These are phyloP conservation scores for Lentithecium fluviatile DNA, from an alignment of 495 filamentous ascomycete species.

Conservation along the genomic window DNA sequence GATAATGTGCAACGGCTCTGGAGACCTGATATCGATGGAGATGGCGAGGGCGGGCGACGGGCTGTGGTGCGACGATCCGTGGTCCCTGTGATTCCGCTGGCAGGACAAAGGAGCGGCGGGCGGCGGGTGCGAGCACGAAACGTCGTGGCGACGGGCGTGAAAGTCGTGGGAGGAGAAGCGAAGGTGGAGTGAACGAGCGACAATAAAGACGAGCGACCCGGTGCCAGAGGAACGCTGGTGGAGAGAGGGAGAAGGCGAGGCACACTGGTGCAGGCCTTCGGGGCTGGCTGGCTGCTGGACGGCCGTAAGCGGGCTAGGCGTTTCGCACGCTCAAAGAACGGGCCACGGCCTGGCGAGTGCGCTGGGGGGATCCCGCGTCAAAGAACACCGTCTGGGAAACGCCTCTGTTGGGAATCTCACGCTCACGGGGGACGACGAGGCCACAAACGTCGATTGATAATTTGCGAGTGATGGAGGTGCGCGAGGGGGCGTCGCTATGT, in stretches of 20 bases:
- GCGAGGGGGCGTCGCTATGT: background rate
- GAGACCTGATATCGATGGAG: background rate
- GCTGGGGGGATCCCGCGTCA: background rate
- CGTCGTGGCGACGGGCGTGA: conserved; percentile 11
- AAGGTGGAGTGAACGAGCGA: conserved; percentile 34
- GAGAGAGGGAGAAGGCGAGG: conserved; percentile 1
- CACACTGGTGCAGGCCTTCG: conserved; percentile 10
- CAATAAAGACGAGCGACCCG: conserved; percentile 26
- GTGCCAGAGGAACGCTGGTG: conserved; percentile 5
- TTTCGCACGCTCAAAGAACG: conserved; percentile 18
- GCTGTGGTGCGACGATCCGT: conserved; percentile 22
- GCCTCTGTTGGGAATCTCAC: background rate
- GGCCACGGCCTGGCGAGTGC: background rate
- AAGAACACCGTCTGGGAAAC: background rate
- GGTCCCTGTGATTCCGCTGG: background rate
- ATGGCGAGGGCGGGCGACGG: background rate
- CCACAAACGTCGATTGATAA: background rate
- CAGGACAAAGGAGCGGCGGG: conserved; percentile 25
- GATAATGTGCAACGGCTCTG: conserved; percentile 23
- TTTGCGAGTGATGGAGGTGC: background rate
- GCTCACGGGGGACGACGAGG: background rate
- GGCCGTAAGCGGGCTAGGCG: conserved; percentile 19
- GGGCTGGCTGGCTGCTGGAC: conserved; percentile 1
- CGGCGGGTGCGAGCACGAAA: conserved; percentile 5
- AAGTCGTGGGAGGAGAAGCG: background rate